phyloP scores from a whole-genome alignment of 1,284 basidiomycete genomes.

The Trichosporon faecale region DNA sequence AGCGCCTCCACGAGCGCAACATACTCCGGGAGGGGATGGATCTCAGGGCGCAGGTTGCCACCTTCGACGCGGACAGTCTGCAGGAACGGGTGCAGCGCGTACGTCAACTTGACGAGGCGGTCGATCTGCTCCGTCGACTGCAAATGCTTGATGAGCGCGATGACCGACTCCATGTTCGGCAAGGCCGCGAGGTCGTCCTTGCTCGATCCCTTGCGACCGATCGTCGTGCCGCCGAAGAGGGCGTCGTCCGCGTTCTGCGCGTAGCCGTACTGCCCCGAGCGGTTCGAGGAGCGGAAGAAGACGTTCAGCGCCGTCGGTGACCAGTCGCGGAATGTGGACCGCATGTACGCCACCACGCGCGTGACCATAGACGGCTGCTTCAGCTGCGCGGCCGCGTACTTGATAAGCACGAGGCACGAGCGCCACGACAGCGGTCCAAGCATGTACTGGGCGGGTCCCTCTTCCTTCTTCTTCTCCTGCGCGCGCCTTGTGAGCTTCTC shows the following conservation, averaged over 20 bases:
- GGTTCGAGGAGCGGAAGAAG: conserved; percentile 29
- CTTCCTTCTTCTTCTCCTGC: background rate
- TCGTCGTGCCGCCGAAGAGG: conserved; percentile 11
- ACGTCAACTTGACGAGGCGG: conserved; percentile 29
- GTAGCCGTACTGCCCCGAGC: conserved; percentile 3
- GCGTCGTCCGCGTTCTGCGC: conserved; percentile 16
- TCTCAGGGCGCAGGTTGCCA: conserved; percentile 20
- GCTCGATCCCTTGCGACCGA: background rate
- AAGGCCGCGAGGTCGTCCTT: background rate
- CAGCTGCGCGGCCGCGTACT: conserved; percentile 36
- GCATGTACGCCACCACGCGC: conserved; percentile 39
- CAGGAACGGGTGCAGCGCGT: conserved; percentile 39
- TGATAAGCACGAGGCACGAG: conserved; percentile 39
- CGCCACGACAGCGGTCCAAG: conserved; percentile 38
- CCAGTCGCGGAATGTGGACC: conserved; percentile 16
- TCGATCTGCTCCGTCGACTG: conserved; percentile 33
- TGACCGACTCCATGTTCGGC: conserved; percentile 23
- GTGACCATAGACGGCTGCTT: conserved; percentile 28
- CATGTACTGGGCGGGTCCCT: conserved; percentile 31
- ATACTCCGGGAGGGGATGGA: conserved; percentile 28
- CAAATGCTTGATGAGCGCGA: conserved; percentile 32
- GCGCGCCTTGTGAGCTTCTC: conserved; percentile 1
- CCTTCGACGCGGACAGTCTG: conserved; percentile 6
- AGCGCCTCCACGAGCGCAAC: conserved; percentile 31
- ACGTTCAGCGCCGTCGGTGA: conserved; percentile 21